Conservation (phyloP, 2,329 filamentous ascomycete species). For the Chaetomium sp. region DNA sequence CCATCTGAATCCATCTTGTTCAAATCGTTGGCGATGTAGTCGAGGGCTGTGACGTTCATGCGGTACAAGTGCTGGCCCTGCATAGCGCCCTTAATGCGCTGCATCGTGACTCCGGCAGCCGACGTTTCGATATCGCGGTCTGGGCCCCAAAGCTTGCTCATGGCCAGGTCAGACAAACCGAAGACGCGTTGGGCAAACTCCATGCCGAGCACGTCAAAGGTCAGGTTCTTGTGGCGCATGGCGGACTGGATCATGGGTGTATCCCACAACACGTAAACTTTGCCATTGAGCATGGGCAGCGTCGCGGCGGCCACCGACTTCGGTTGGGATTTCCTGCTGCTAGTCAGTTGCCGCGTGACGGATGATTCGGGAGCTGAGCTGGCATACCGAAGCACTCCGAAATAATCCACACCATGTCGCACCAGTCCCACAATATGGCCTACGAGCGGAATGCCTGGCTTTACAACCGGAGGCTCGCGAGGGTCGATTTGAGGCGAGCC, state of each 20-base stretch:
- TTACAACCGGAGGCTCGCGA: neutral
- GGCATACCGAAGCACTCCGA: neutral
- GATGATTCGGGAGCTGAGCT: neutral
- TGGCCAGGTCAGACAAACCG: neutral
- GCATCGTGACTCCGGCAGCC: neutral
- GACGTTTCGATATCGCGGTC: neutral
- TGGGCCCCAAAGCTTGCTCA: neutral
- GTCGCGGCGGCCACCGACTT: neutral
- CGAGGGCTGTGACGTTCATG: neutral
- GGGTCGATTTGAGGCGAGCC: neutral
- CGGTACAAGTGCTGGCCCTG: neutral
- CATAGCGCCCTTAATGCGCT: neutral
- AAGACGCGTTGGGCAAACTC: conserved; percentile 1
- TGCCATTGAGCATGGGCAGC: neutral
- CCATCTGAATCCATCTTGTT: neutral
- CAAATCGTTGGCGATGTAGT: neutral
- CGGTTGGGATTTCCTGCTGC: neutral
- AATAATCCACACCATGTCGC: neutral
- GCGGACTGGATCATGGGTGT: neutral
- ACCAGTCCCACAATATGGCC: neutral
- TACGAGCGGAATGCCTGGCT: neutral
- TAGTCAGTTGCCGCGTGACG: neutral
- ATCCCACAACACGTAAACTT: neutral
- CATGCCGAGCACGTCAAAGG: conserved; percentile 1
- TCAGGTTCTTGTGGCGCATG: conserved; percentile 1